Evolutionary conservation across 208 protist species (phyloP).

Genomic region (Trypanosoma conorhini): DNA sequence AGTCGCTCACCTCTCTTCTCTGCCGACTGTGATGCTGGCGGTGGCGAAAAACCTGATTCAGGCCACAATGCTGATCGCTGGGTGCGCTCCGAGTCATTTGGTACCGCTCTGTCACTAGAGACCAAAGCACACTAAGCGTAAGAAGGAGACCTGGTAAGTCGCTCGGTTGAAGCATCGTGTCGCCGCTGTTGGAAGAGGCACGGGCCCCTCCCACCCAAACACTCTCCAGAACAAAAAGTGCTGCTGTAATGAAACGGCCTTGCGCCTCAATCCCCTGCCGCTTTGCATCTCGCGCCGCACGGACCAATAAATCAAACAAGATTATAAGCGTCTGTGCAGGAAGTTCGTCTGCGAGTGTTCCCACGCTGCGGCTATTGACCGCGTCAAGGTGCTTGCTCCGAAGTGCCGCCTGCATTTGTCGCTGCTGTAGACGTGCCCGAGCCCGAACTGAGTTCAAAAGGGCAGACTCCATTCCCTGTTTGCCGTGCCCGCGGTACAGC

Average conservation of each 20-base stretch:
- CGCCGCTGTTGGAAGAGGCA: background rate
- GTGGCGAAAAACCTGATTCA: background rate
- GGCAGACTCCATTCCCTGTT: slow-evolving; percentile 30
- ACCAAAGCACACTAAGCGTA: slow-evolving; percentile 41
- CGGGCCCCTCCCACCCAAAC: slow-evolving; percentile 35
- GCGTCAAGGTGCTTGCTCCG: slow-evolving; percentile 45
- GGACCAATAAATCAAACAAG: slow-evolving; percentile 45
- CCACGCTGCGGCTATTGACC: slow-evolving; percentile 27
- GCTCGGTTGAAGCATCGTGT: slow-evolving; percentile 6
- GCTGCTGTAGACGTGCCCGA: slow-evolving; percentile 70
- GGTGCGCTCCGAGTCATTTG: slow-evolving; percentile 3
- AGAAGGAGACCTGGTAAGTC: slow-evolving; percentile 29
- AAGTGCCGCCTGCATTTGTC: slow-evolving; percentile 65
- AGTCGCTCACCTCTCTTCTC: background rate
- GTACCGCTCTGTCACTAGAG: slow-evolving; percentile 34
- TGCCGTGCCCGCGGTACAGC: slow-evolving; percentile 41
- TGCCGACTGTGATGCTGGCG: background rate
- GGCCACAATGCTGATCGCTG: background rate
- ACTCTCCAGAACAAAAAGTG: slow-evolving; percentile 55
- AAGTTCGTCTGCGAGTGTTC: slow-evolving; percentile 31
- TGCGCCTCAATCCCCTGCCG: slow-evolving; percentile 20
- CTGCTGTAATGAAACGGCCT: slow-evolving; percentile 35
- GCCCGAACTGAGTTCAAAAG: slow-evolving; percentile 61
- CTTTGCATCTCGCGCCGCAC: slow-evolving; percentile 14
- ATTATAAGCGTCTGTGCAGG: slow-evolving; percentile 34